phyloP scores from a whole-genome alignment of 202 grass and related monocot species.

The Schoenoplectus tabernaemontani region DNA sequence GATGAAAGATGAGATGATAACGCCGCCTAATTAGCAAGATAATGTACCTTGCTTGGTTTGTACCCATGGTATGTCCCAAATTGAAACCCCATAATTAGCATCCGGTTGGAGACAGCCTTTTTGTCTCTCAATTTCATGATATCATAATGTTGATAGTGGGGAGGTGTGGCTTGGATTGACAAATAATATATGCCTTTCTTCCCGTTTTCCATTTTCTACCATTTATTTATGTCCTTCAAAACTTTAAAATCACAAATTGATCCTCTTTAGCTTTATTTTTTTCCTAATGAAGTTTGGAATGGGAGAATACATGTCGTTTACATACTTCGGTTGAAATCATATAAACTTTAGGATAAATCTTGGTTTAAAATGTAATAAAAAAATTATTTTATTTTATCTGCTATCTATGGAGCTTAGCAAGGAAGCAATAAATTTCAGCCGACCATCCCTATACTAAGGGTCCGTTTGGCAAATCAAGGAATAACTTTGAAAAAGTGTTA shows the following conservation, averaged over 20 bases:
- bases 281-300: not conserved
- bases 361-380: not conserved
- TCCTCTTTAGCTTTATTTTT: conserved; percentile 5
- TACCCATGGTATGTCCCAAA: conserved; percentile 34
- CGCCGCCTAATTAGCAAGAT: not conserved
- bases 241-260: not conserved
- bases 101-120: conserved; percentile 24
- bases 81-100: conserved; percentile 30
- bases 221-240: not conserved
- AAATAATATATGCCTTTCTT: not conserved
- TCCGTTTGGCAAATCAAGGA: too few species aligned
- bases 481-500: too few species aligned
- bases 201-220: not conserved
- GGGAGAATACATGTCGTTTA: not conserved
- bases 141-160: not conserved
- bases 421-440: too few species aligned
- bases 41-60: conserved; percentile 27
- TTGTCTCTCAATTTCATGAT: conserved; percentile 23
- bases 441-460: too few species aligned
- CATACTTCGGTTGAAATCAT: not conserved
- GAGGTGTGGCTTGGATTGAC: conserved; percentile 5
- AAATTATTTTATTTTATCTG: too few species aligned
- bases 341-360: not conserved
- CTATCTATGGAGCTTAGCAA: too few species aligned
- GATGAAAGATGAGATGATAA: not conserved